Evolutionary conservation across 331 rosid species (phyloP).

Genomic region (Quercus tomentella): DNA sequence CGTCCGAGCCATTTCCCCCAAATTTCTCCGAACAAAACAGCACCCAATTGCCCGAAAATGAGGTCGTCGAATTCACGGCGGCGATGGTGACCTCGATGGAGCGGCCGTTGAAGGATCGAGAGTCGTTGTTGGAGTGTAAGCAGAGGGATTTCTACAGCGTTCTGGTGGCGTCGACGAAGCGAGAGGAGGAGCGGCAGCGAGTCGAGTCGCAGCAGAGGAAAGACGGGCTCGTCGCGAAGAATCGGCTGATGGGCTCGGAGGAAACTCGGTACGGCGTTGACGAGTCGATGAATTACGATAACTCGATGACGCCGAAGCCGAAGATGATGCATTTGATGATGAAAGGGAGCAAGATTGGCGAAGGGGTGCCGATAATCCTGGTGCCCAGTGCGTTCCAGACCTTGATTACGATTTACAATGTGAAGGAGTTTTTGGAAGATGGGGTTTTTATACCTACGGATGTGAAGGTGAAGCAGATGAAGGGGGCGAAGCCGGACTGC

Average conservation of each 20-base stretch:
- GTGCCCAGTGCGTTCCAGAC: conserved; percentile 92
- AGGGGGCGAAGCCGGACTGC: conserved; percentile 76
- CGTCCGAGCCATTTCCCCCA: conserved; percentile 12
- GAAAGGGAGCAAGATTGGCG: conserved; percentile 76
- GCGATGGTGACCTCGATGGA: conserved; percentile 51
- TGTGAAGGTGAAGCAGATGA: conserved; percentile 84
- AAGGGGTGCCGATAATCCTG: conserved; percentile 82
- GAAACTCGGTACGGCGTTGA: conserved; percentile 76
- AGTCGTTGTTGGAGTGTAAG: conserved; percentile 72
- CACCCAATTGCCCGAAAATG: background rate
- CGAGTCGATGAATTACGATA: conserved; percentile 44
- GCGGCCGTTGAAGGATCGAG: conserved; percentile 79
- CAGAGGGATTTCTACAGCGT: conserved; percentile 73
- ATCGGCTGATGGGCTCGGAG: conserved; percentile 67
- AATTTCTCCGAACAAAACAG: background rate
- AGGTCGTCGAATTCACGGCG: conserved; percentile 40
- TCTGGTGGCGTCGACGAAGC: conserved; percentile 69
- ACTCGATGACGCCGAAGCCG: conserved; percentile 47
- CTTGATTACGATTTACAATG: conserved; percentile 74
- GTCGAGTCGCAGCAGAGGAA: conserved; percentile 92
- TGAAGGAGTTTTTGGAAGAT: conserved; percentile 87
- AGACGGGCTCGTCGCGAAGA: conserved; percentile 95
- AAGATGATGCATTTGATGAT: conserved; percentile 44
- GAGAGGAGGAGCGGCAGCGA: conserved; percentile 90
- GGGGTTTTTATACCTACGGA: conserved; percentile 82